Evolutionary conservation across 176 grass and related monocot genomes (phyloP).

Genomic region (Oryza glumipatula): DNA sequence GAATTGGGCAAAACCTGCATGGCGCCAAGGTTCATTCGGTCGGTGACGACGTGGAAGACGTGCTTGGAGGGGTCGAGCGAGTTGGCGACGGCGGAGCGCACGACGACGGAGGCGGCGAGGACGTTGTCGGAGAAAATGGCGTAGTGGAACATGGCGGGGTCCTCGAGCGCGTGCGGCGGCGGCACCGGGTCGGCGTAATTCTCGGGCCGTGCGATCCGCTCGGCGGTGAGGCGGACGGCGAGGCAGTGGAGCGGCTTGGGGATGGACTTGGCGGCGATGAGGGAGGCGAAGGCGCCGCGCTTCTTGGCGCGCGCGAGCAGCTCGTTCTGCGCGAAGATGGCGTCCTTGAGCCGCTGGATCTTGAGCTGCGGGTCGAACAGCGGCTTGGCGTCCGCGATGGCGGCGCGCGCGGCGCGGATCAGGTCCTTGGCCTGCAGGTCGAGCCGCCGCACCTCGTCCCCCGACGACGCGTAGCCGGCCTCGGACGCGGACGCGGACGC

Average conservation of each 20-base stretch:
- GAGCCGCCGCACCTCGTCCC: conserved; percentile 40
- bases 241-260: conserved; percentile 95
- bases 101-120: conserved; percentile 91
- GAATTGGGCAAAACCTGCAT: conserved; percentile 83
- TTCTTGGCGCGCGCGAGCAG: conserved; percentile 88
- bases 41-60: conserved; percentile 96
- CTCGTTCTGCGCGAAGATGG: conserved; percentile 92
- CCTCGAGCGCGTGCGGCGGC: conserved; percentile 61
- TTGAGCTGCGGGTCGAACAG: conserved; percentile 98
- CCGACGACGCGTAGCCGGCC: background rate
- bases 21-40: conserved; percentile 97
- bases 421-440: conserved; percentile 79
- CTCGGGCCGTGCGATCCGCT: conserved; percentile 74
- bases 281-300: conserved; percentile 87
- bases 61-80: conserved; percentile 74
- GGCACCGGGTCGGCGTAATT: conserved; percentile 62
- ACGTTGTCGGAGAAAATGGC: conserved; percentile 99
- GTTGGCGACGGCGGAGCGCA: conserved; percentile 86
- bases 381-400: conserved; percentile 79
- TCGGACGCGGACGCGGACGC: background rate
- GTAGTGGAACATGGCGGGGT: conserved; percentile 88
- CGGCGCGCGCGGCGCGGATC: conserved; percentile 76
- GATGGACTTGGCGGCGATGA: conserved; percentile 99
- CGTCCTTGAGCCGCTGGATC: conserved; percentile 96
- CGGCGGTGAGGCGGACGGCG: conserved; percentile 89